Conservation (phyloP, 169 alveolate species). For the Plasmodium knowlesi region DNA sequence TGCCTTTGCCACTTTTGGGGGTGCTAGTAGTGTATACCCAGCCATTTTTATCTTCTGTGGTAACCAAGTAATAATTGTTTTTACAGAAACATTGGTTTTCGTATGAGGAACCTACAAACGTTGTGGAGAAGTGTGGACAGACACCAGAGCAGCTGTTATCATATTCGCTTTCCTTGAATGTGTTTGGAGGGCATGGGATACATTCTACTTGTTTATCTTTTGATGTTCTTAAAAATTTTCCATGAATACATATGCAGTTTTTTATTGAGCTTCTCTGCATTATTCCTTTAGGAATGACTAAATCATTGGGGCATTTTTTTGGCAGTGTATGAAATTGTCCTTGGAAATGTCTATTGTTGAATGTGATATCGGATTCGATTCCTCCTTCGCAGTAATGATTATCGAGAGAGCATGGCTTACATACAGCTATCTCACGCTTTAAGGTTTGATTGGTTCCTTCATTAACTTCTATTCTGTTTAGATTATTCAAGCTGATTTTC, state of each 20-base stretch:
- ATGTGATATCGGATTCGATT: conserved; percentile 13
- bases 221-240: conserved; percentile 59
- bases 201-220: conserved; percentile 52
- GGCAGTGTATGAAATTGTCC: conserved; percentile 58
- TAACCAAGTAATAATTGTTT: conserved; percentile 72
- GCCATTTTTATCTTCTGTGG: conserved; percentile 7
- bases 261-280: conserved; percentile 53
- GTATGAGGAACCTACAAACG: conserved; percentile 82
- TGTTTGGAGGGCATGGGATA: conserved; percentile 78
- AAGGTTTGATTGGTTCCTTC: conserved; percentile 32
- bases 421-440: conserved; percentile 46
- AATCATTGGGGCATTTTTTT: conserved; percentile 68
- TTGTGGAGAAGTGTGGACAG: conserved; percentile 82
- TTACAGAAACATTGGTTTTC: conserved; percentile 84
- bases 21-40: not conserved
- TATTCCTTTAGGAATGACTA: conserved; percentile 50
- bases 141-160: conserved; percentile 81
- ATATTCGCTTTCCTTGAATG: conserved; percentile 79
- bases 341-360: conserved; percentile 6
- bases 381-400: conserved; percentile 76
- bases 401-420: conserved; percentile 61
- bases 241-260: conserved; percentile 68
- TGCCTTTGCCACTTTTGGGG: not conserved
- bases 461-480: conserved; percentile 1
- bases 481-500: conserved; percentile 43